Evolutionary conservation across 2,329 filamentous ascomycete genomes (phyloP), one percentile per base, ranked within the genome.

Genomic region (Karstenula rhodostoma): DNA sequence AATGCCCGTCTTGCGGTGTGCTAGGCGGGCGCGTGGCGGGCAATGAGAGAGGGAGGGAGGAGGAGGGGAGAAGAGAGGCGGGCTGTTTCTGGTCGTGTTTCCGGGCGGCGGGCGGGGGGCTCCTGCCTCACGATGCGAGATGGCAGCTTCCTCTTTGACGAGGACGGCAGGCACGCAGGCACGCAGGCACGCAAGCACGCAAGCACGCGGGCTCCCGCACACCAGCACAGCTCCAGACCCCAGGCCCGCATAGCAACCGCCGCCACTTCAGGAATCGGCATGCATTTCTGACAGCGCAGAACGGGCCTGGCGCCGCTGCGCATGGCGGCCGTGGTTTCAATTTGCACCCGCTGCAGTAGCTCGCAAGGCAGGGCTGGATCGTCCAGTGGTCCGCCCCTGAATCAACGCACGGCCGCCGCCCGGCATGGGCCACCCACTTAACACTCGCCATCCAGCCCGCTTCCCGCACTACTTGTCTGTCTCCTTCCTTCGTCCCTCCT

Each of bases 401-500:
- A 52, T 51, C 13, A 33, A 22, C 22, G 57, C 50, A 43, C 57
- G 43, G 47, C 22, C 57, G 32, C 19, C 46, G 56, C 55, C 37
- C 44, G 22, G 33, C 56, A 17, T 47, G 43, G 44, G 49, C 59
- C 54, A 42, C 32, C 51, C 56, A 51, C 56, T 55, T 55, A 55
- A 50, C 54, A 35, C 33, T 53, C 37, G 60, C 44, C 56, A 23
- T 56, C 63, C 58, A 46, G 55, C 61, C 60, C 62, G 59, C 65
- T 55, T 59, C 64, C 67, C 63, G 67, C 66, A 48, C 51, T 66
- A 64, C 62, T 57, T 78, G 60, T 73, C 80, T 65, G 85, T 86
- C 4, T 85, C 85, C 56, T 87, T 76, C 93, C 40, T 72, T 66
- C 27, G 76, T 50, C 56, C 60, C 54, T 52, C 56, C 61, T 62